A percentile compares a stretch with the other conserved stretches of the same genome.
Conservation (phyloP, 2,329 filamentous ascomycete genomes). For the Erysiphe pulchra region DNA sequence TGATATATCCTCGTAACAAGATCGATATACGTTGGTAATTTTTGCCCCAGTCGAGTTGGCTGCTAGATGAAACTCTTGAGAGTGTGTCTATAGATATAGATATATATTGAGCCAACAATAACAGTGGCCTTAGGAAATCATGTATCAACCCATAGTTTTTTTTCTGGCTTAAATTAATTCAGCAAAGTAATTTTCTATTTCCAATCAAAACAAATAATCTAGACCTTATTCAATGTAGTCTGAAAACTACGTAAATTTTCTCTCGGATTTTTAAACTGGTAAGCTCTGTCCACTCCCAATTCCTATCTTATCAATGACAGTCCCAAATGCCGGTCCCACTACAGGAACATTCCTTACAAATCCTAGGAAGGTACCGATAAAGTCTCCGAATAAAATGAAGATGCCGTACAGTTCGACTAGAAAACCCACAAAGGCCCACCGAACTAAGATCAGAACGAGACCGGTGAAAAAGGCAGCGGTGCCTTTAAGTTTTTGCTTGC, state of each 20-base stretch:
- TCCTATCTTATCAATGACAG: slow-evolving; percentile 43
- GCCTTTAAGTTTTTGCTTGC: slow-evolving; percentile 76
- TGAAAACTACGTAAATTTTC: neutral
- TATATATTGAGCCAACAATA: neutral
- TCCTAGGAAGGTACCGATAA: slow-evolving; percentile 71
- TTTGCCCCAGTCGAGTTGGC: too few species aligned
- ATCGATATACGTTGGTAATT: neutral
- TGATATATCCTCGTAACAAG: neutral
- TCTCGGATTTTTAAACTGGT: slow-evolving; percentile 30
- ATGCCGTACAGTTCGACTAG: slow-evolving; percentile 80
- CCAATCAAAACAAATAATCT: neutral
- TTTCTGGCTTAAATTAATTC: neutral
- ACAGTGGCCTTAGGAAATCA: neutral
- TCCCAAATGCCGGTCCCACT: slow-evolving; percentile 63
- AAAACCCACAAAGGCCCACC: slow-evolving; percentile 84
- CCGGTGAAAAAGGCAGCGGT: slow-evolving; percentile 70
- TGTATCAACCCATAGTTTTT: neutral
- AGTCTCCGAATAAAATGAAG: slow-evolving; percentile 82
- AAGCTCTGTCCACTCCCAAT: slow-evolving; percentile 50
- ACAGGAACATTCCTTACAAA: slow-evolving; percentile 70
- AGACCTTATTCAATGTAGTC: neutral
- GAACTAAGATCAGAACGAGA: slow-evolving; percentile 60
- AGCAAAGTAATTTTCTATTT: slow-evolving; percentile 1
- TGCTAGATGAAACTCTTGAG: too few species aligned
- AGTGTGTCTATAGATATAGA: neutral